A percentile compares a stretch with the other conserved stretches of the same genome.
These are phyloP conservation scores for Macrophomina pseudophaseolina DNA, from an alignment of 2,329 filamentous ascomycete genomes.

Conservation along the genomic window DNA sequence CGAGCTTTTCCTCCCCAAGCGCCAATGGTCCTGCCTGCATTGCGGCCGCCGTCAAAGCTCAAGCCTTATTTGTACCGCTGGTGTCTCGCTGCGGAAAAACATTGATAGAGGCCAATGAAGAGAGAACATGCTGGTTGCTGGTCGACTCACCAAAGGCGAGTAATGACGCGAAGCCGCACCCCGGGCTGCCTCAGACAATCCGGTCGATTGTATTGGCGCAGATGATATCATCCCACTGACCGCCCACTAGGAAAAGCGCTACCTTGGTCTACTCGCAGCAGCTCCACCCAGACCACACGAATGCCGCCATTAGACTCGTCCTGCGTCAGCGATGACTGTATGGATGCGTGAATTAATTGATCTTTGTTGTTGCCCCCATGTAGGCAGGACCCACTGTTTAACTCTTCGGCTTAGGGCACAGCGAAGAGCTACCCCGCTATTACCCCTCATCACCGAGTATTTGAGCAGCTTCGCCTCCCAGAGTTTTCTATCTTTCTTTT, in stretches of 20 bases:
- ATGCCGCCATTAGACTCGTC: background rate
- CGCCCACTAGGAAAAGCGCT: background rate
- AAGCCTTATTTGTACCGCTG: slow-evolving; percentile 10
- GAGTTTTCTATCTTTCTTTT: background rate
- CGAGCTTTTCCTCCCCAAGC: slow-evolving; percentile 1
- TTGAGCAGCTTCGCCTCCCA: background rate
- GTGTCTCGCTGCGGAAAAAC: slow-evolving; percentile 12
- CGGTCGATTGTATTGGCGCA: background rate
- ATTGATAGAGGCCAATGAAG: background rate
- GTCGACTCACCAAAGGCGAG: background rate
- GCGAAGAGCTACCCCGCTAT: slow-evolving; percentile 23
- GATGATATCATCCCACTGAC: background rate
- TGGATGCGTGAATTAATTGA: background rate
- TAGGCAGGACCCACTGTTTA: slow-evolving; percentile 1
- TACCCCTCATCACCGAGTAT: slow-evolving; percentile 21
- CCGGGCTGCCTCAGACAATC: background rate
- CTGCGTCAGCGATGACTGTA: background rate
- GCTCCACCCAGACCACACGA: background rate
- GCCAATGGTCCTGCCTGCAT: background rate
- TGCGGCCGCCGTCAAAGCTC: slow-evolving; percentile 1
- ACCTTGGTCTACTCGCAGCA: background rate
- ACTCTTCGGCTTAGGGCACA: slow-evolving; percentile 15
- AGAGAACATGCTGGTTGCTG: too few relatives aligned
- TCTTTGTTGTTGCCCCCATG: background rate
- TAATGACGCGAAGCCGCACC: background rate